phyloP scores from a whole-genome alignment of 371 early-diverging fungal genomes.

The Apophysomyces variabilis region DNA sequence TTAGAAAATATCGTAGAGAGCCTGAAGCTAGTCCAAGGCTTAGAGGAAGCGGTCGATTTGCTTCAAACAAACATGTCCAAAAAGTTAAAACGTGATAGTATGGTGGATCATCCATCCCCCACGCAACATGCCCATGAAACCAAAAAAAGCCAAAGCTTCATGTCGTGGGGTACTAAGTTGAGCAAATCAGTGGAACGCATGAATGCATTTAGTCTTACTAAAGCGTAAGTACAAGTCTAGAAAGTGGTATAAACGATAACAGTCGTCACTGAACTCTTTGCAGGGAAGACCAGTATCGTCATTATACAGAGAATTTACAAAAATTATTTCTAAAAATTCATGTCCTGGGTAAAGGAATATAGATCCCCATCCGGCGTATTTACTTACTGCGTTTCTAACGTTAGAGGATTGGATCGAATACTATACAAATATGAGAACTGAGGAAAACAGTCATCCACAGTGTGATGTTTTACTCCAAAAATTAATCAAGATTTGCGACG shows the following conservation, averaged over 20 bases:
- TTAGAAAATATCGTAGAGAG: conserved; percentile 39
- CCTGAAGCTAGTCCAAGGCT: conserved; percentile 31
- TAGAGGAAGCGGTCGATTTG: conserved; percentile 42
- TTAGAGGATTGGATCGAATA: conserved; percentile 45
- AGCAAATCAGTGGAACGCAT: conserved; percentile 57
- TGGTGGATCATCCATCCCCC: conserved; percentile 14
- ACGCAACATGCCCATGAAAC: conserved; percentile 10
- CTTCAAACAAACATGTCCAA: conserved; percentile 41
- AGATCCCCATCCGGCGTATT: background rate
- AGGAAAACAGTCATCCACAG: conserved; percentile 28
- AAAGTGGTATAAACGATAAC: background rate
- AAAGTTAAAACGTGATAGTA: conserved; percentile 45
- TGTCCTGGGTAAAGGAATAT: conserved; percentile 32
- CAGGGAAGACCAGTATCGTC: conserved; percentile 52
- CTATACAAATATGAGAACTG: conserved; percentile 29
- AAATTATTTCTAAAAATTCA: conserved; percentile 43
- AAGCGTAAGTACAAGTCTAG: conserved; percentile 28
- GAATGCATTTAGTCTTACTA: conserved; percentile 56
- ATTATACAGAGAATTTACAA: conserved; percentile 47
- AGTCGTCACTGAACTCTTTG: too few relatives aligned
- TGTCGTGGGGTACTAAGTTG: conserved; percentile 55
- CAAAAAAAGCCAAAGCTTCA: conserved; percentile 34
- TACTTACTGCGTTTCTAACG: background rate
- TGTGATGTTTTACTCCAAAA: conserved; percentile 37
- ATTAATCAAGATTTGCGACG: conserved; percentile 40